Evolutionary conservation across 73 alveolate species (phyloP).

Genomic region (Stentor coeruleus): DNA sequence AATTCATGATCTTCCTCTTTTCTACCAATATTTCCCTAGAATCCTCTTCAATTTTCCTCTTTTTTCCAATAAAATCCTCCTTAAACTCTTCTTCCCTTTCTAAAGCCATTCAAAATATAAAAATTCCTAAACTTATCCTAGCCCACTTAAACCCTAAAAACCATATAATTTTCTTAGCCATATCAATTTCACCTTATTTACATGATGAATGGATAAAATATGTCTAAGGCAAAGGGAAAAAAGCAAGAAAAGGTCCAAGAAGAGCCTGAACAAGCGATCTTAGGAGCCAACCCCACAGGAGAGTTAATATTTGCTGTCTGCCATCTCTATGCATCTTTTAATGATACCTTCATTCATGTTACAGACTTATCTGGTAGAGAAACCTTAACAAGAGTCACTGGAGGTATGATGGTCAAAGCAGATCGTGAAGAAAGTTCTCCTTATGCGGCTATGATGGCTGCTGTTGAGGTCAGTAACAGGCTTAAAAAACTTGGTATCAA

Average conservation of each 20-base stretch:
- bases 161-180: background rate
- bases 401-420: slow-evolving; percentile 98
- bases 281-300: slow-evolving; percentile 24
- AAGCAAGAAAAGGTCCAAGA: slow-evolving; percentile 1
- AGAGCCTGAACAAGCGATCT: slow-evolving; percentile 29
- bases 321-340: slow-evolving; percentile 68
- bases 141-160: background rate
- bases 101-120: too few species aligned
- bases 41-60: too few species aligned
- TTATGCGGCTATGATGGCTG: slow-evolving; percentile 99
- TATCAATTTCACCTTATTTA: too few species aligned
- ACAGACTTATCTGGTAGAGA: slow-evolving; percentile 99
- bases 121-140: too few species aligned
- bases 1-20: too few species aligned
- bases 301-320: slow-evolving; percentile 27
- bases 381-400: slow-evolving; percentile 97
- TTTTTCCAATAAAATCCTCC: too few species aligned
- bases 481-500: slow-evolving; percentile 89
- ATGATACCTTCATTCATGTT: slow-evolving; percentile 98
- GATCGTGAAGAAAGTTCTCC: slow-evolving; percentile 99
- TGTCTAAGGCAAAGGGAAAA: slow-evolving; percentile 18
- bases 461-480: slow-evolving; percentile 93
- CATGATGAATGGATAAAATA: slow-evolving; percentile 10
- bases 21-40: too few species aligned
- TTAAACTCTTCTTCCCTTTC: too few species aligned